Conservation (phyloP, 2,329 filamentous ascomycete genomes). For the Cadophora luteo-olivacea region DNA sequence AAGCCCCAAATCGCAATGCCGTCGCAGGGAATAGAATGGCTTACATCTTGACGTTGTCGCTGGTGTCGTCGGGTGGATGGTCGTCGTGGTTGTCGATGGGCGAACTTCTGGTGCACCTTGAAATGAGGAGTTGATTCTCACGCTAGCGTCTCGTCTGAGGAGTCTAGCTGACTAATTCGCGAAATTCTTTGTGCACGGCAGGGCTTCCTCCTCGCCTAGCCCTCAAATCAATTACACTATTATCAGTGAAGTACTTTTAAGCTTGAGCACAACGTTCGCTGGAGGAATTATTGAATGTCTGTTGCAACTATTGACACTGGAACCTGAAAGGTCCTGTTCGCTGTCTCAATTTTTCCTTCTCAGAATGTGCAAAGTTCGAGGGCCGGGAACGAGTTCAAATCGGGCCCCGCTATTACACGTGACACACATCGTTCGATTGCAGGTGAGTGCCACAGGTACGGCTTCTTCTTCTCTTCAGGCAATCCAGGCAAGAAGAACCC, state of each 20-base stretch:
- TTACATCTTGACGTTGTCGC: constrained; percentile 44
- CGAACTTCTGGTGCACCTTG: constrained; percentile 27
- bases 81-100: constrained; percentile 42
- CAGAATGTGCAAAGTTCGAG: not conserved
- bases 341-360: not conserved
- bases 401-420: constrained; percentile 2
- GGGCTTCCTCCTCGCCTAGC: constrained; percentile 13
- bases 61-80: constrained; percentile 42
- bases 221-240: not conserved
- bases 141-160: constrained; percentile 7
- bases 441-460: too few species aligned
- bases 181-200: constrained; percentile 14
- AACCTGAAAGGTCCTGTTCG: not conserved
- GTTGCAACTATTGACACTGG: not conserved
- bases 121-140: constrained; percentile 25
- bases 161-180: constrained; percentile 4
- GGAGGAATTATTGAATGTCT: not conserved
- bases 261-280: not conserved
- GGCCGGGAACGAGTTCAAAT: not conserved
- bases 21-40: constrained; percentile 23
- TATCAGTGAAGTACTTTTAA: not conserved
- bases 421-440: not conserved
- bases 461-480: not conserved
- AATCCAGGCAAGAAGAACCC: too few species aligned
- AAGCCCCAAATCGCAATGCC: not conserved